Evolutionary conservation across 2,329 filamentous ascomycete genomes (phyloP).

Genomic region (Bipolaris oryzae): DNA sequence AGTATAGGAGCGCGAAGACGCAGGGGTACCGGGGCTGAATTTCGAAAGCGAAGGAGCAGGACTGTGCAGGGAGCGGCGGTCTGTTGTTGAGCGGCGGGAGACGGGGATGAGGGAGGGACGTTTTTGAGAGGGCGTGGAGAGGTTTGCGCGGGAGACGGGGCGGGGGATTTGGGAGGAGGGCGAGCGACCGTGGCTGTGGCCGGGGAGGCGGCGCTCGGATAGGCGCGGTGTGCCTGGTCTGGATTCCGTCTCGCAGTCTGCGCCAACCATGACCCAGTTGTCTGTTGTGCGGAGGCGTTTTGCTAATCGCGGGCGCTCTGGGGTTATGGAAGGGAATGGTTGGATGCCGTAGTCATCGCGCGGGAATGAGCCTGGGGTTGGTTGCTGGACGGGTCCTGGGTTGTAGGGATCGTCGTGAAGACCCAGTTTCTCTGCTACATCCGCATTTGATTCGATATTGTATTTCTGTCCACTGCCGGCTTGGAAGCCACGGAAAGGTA

Average conservation of each 20-base stretch:
- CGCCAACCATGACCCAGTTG: slow-evolving; percentile 56
- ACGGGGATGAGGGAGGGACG: slow-evolving; percentile 53
- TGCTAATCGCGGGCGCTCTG: slow-evolving; percentile 51
- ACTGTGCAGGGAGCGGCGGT: slow-evolving; percentile 27
- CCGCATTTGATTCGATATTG: slow-evolving; percentile 54
- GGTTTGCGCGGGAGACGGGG: slow-evolving; percentile 33
- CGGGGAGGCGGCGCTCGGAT: slow-evolving; percentile 40
- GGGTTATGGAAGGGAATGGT: slow-evolving; percentile 53
- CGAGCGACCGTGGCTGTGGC: slow-evolving; percentile 25
- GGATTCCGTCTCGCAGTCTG: slow-evolving; percentile 60
- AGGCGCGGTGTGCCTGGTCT: slow-evolving; percentile 53
- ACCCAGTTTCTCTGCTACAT: slow-evolving; percentile 33
- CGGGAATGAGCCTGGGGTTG: slow-evolving; percentile 62
- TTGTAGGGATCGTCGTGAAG: slow-evolving; percentile 30
- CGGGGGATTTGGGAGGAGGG: slow-evolving; percentile 47
- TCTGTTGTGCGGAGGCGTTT: slow-evolving; percentile 58
- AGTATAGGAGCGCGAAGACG: slow-evolving; percentile 34
- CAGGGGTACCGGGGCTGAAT: slow-evolving; percentile 15
- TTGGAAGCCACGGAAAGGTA: slow-evolving; percentile 81
- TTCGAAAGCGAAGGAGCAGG: slow-evolving; percentile 10
- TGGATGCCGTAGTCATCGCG: slow-evolving; percentile 55
- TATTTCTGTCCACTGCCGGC: slow-evolving; percentile 82
- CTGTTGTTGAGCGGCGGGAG: slow-evolving; percentile 47
- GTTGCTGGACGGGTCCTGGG: slow-evolving; percentile 35
- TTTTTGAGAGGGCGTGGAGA: slow-evolving; percentile 26